phyloP scores from a whole-genome alignment of 805 yeast genomes.

The Wilhelminamyces savonicus region DNA sequence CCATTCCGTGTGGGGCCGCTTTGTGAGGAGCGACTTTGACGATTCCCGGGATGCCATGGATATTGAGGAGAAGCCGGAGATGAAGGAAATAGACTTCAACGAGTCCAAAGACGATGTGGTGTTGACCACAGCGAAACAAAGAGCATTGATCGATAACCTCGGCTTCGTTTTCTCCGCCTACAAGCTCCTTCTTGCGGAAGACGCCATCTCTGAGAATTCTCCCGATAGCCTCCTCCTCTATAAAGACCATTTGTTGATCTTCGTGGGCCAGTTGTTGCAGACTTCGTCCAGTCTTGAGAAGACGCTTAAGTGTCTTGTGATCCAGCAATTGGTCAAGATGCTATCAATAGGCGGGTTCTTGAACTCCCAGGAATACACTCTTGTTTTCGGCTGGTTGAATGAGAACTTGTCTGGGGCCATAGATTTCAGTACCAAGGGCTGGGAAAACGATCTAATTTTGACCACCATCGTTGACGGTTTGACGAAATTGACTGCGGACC shows the following conservation, averaged over 20 bases:
- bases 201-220: constrained; percentile 7
- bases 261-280: constrained; percentile 64
- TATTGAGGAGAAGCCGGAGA: constrained; percentile 1
- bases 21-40: constrained; percentile 15
- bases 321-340: constrained; percentile 57
- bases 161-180: constrained; percentile 48
- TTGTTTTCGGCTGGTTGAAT: constrained; percentile 59
- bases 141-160: constrained; percentile 52
- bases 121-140: constrained; percentile 49
- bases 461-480: constrained; percentile 52
- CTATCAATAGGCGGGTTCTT: constrained; percentile 46
- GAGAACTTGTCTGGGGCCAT: constrained; percentile 43
- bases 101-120: constrained; percentile 22
- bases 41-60: constrained; percentile 2
- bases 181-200: constrained; percentile 22
- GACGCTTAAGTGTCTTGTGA: constrained; percentile 59
- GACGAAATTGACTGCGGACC: constrained; percentile 33
- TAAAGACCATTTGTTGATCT: constrained; percentile 64
- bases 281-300: constrained; percentile 64
- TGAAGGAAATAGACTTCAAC: constrained; percentile 4
- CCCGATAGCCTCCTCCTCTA: constrained; percentile 35
- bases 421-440: constrained; percentile 25
- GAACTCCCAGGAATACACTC: constrained; percentile 46
- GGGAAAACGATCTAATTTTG: constrained; percentile 44
- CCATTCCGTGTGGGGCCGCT: constrained; percentile 39